Percentiles rank a stretch among this genome's conserved stretches.
Evolutionary conservation across 2,329 filamentous ascomycete genomes (phyloP).

Genomic region (Fusarium sp.): DNA sequence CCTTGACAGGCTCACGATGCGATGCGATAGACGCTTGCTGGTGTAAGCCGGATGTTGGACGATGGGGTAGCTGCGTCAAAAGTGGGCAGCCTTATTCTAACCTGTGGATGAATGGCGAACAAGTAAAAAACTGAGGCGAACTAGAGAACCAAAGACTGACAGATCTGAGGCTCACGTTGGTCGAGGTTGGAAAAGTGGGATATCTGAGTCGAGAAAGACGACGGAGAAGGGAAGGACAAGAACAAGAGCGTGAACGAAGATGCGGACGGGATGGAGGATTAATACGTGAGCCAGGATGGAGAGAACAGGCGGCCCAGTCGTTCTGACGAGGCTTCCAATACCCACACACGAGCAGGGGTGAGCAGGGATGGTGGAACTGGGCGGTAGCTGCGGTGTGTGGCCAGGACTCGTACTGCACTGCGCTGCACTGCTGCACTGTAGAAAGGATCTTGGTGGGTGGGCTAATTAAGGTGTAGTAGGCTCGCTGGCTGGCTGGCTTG

Average conservation of each 20-base stretch:
- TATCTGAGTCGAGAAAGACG: conserved; percentile 39
- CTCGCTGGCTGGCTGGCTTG: background rate
- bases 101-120: conserved; percentile 13
- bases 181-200: conserved; percentile 35
- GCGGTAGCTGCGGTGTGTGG: conserved; percentile 36
- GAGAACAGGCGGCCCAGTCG: conserved; percentile 41
- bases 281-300: conserved; percentile 43
- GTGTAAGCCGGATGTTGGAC: conserved; percentile 31
- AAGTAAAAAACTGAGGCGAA: conserved; percentile 22
- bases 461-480: conserved; percentile 32
- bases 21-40: conserved; percentile 7
- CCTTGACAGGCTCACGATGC: conserved; percentile 19
- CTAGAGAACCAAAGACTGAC: conserved; percentile 11
- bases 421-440: background rate
- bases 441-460: conserved; percentile 31
- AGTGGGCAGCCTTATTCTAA: conserved; percentile 25
- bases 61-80: conserved; percentile 16
- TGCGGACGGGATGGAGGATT: conserved; percentile 42
- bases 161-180: conserved; percentile 26
- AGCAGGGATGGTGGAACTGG: conserved; percentile 32
- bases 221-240: conserved; percentile 32
- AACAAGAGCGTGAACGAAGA: conserved; percentile 23
- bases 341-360: conserved; percentile 35
- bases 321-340: conserved; percentile 43
- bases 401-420: background rate